Base-by-base conservation (phyloP, 1,284 basidiomycete genomes). In the Trametes sp. region DNA sequence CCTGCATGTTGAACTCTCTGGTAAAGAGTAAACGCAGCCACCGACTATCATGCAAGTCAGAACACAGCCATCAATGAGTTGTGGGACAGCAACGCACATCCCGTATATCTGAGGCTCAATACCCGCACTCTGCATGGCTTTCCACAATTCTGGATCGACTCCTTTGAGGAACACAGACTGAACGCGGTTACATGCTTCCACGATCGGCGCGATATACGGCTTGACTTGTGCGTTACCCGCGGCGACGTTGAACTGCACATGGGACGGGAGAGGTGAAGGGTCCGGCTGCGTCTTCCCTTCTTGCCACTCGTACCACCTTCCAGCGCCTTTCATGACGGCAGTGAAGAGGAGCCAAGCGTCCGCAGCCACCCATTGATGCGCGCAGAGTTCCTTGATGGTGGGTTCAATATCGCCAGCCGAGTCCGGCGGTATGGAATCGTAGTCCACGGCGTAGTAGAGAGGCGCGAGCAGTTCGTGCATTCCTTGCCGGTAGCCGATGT, bases 401-500 rank as follows among this genome's bases (percentile, higher is more conserved):
- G 61, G 16, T 19, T 65, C 66, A 28, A 73, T 59, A 52, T 82
- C 78, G 21, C 69, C 70, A 16, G 33, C 29, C 19, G 54, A 59
- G 11, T 75, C 70, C n/a, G 80, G 77, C 4, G 77, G 66, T 19
- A 93, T 74, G 1, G 94, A 90, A 77, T 98, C 96, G 68, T 85
- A 90, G 73, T 96, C 92, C 57, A 94, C 82, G 1, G 89, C 89
- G 72, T 91, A 87, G 68, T 93, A 91, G 33, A 97, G 76, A 0
- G 93, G 91, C 0, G 95, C 96, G 8, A 97, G 84, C 5, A 98
- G 80, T 74, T 98, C 96, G 74, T 98, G 96, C 96, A 98, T 98
- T 52, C 96, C 96, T 83, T 97, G 92, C 33, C 96, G 85, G 73
- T 98, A 98, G 31, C 95, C 94, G 23, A 96, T 87, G 54, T 89